These are phyloP conservation scores for Nothomitra cinnamomea DNA, from an alignment of 2,329 filamentous ascomycete species.

Conservation along the genomic window DNA sequence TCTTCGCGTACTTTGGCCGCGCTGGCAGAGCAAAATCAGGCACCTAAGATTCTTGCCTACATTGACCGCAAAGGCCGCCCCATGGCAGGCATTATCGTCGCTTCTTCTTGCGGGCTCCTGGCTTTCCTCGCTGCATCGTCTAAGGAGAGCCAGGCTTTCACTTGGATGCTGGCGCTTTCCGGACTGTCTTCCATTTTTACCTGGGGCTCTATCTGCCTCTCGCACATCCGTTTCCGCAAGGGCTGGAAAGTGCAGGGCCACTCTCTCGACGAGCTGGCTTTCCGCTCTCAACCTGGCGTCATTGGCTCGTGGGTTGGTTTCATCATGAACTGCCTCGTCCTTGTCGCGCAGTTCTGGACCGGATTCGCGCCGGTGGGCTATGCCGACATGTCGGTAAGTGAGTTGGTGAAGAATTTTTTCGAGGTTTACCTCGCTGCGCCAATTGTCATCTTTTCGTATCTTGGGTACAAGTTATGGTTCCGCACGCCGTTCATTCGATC, in stretches of 20 bases:
- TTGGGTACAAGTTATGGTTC: slow-evolving; percentile 60
- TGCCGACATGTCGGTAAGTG: slow-evolving; percentile 23
- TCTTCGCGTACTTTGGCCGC: slow-evolving; percentile 81
- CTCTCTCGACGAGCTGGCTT: slow-evolving; percentile 61
- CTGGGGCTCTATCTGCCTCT: slow-evolving; percentile 73
- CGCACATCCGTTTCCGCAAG: slow-evolving; percentile 77
- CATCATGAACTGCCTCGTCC: slow-evolving; percentile 54
- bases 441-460: slow-evolving; percentile 49
- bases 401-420: slow-evolving; percentile 52
- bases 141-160: slow-evolving; percentile 45
- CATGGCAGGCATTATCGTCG: slow-evolving; percentile 51
- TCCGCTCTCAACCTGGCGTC: slow-evolving; percentile 62
- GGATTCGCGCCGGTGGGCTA: slow-evolving; percentile 59
- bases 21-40: slow-evolving; percentile 73
- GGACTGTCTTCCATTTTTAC: slow-evolving; percentile 61
- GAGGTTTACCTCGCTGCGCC: slow-evolving; percentile 53
- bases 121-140: slow-evolving; percentile 56
- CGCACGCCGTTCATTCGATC: slow-evolving; percentile 48
- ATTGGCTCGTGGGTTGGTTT: slow-evolving; percentile 69
- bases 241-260: slow-evolving; percentile 59
- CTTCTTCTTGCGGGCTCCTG: slow-evolving; percentile 53
- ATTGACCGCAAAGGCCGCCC: slow-evolving; percentile 71
- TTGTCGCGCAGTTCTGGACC: slow-evolving; percentile 78
- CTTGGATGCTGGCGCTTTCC: slow-evolving; percentile 64
- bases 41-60: slow-evolving; percentile 60